Base-by-base conservation (phyloP, 1,284 basidiomycete genomes). In the Rugosomyces carneus region DNA sequence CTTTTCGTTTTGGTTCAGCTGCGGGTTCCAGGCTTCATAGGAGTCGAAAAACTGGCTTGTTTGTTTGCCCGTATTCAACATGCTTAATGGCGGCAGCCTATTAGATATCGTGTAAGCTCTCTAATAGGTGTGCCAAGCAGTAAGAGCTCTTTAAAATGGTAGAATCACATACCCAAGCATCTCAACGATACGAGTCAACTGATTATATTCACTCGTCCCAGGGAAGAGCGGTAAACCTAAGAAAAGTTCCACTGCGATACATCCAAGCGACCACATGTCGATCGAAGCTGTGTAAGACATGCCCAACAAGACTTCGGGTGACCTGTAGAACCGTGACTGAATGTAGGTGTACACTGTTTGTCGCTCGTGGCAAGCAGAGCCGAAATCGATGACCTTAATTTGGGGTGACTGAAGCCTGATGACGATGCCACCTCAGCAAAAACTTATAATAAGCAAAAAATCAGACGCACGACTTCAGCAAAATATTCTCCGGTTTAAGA, bases 291-390 rank as follows among this genome's bases (percentile, higher is more conserved):
- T 94, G 66, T 99, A 99, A 3, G 94, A 86, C 61, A 98, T 80
- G 18, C 94, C 94, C 18, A 99, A 76, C 11, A 99, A 75, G 20
- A 99, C 96, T 69, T 99, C 96, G 3, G 95, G 96, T 3, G 92
- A 96, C 34, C 96, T 89, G 64, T 99, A 99, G 72, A 99, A 99
- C 40, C 95, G 81, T 7, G 94, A 97, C 64, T 99, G 95, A 63
- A 99, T 99, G 69, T 99, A 99, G 1, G 96, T 99, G 65, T 99
- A 99, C 37, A 99, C 94, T 4, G 95, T 99, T 68, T 98, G 93
- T 58, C 92, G 85, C 67, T 98, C 96, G 65, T 98, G 93, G 63
- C 96, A 99, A 15, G 95, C 93, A 15, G 94, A 98, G 40, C 95
- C 96, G 69, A 98, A 99, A 70, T 99, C 95, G 62, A 99, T 98